A percentile compares a stretch with the other conserved stretches of the same genome.
phyloP scores from a whole-genome alignment of 179 eudicot genomes.

The Beta macrorhiza region DNA sequence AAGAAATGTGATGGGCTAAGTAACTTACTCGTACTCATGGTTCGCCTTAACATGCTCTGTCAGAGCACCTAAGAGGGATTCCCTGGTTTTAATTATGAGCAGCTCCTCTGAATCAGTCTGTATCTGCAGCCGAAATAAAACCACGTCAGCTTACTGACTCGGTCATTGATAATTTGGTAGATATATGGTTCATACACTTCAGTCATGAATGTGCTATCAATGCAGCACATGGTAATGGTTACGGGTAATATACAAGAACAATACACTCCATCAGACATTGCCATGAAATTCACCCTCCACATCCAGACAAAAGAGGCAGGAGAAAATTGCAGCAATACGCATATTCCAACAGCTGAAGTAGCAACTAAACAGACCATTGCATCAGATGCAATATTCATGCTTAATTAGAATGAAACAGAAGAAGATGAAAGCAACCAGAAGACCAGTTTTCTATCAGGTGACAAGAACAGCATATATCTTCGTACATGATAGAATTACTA shows the following conservation, averaged over 20 bases:
- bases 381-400: conserved; percentile 8
- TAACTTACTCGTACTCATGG: conserved; percentile 95
- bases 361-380: neutral
- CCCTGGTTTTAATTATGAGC: conserved; percentile 93
- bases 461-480: neutral
- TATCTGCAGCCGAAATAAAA: conserved; percentile 49
- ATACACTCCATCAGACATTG: too few species aligned
- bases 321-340: neutral
- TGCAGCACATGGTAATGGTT: too few species aligned
- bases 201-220: too few species aligned
- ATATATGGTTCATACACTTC: too few species aligned
- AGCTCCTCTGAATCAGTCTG: conserved; percentile 91
- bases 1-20: neutral
- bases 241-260: too few species aligned
- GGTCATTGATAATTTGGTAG: too few species aligned
- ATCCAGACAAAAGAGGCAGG: too few species aligned
- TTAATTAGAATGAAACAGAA: neutral
- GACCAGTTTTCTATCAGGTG: neutral
- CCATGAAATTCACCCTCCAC: too few species aligned
- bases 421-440: neutral
- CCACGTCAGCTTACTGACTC: neutral
- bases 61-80: conserved; percentile 76
- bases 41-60: conserved; percentile 90
- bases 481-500: neutral
- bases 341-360: neutral